Evolutionary conservation across 2,329 filamentous ascomycete genomes (phyloP).

Genomic region (Exophiala aquamarina): DNA sequence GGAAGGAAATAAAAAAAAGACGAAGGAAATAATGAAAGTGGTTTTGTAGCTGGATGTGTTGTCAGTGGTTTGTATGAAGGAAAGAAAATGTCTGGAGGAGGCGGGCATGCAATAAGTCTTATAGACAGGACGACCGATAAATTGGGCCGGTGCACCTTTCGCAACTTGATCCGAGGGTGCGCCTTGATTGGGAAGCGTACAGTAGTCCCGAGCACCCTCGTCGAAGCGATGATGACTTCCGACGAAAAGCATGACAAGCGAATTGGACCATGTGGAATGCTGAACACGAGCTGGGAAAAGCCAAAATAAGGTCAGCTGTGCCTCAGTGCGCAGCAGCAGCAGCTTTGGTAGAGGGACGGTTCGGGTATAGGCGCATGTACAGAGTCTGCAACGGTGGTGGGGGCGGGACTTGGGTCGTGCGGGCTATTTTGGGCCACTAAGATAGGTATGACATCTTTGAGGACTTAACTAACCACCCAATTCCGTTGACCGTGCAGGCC

Average conservation of each 20-base stretch:
- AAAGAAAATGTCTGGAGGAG: conserved; percentile 3
- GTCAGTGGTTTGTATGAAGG: conserved; percentile 15
- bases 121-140: conserved; percentile 6
- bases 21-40: conserved; percentile 27
- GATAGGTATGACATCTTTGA: too few species aligned
- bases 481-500: neutral
- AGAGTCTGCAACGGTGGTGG: too few species aligned
- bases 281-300: neutral
- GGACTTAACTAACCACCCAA: too few species aligned
- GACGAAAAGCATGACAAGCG: neutral
- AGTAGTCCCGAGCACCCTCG: too few species aligned
- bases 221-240: too few species aligned
- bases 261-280: neutral
- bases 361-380: too few species aligned
- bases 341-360: too few species aligned
- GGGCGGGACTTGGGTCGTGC: too few species aligned
- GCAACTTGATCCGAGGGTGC: too few species aligned
- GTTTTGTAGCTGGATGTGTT: conserved; percentile 11
- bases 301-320: conserved; percentile 1
- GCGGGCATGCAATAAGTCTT: conserved; percentile 7
- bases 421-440: too few species aligned
- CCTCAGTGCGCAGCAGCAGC: conserved; percentile 1
- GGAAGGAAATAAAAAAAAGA: conserved; percentile 18
- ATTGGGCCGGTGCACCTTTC: too few species aligned
- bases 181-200: too few species aligned